These are phyloP conservation scores for Leccinellum luteum DNA, from an alignment of 768 basidiomycete genomes.

Conservation along the genomic window DNA sequence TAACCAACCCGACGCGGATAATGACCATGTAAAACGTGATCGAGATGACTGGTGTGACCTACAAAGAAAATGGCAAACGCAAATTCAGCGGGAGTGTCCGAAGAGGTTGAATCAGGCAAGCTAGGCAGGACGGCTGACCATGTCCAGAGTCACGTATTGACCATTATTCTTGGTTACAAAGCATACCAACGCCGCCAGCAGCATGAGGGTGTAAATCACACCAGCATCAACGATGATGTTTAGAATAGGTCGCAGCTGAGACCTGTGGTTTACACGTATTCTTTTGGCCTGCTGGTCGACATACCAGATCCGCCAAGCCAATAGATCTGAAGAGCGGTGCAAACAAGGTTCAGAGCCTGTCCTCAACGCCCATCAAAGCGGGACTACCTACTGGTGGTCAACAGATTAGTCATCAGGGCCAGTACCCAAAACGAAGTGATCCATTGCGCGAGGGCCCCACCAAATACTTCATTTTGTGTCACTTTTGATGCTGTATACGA, in stretches of 20 bases:
- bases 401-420: conserved; percentile 33
- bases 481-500: conserved; percentile 15
- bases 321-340: conserved; percentile 15
- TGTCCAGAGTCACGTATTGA: conserved; percentile 36
- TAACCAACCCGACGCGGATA: conserved; percentile 33
- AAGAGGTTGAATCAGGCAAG: background rate
- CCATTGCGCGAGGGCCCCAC: conserved; percentile 29
- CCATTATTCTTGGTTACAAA: conserved; percentile 29
- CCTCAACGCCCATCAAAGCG: background rate
- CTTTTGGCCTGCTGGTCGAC: conserved; percentile 22
- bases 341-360: background rate
- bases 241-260: conserved; percentile 18
- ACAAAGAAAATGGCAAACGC: background rate
- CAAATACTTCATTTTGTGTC: conserved; percentile 24
- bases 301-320: conserved; percentile 32
- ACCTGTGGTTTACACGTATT: conserved; percentile 9
- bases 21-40: conserved; percentile 45
- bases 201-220: conserved; percentile 35
- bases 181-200: conserved; percentile 31
- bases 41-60: conserved; percentile 39
- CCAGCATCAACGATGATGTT: conserved; percentile 38
- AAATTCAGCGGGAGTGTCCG: background rate
- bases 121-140: conserved; percentile 25
- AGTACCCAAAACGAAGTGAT: conserved; percentile 32
- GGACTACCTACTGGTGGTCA: conserved; percentile 28